Evolutionary conservation across 768 basidiomycete genomes (phyloP).

Genomic region (Mycena filopes): DNA sequence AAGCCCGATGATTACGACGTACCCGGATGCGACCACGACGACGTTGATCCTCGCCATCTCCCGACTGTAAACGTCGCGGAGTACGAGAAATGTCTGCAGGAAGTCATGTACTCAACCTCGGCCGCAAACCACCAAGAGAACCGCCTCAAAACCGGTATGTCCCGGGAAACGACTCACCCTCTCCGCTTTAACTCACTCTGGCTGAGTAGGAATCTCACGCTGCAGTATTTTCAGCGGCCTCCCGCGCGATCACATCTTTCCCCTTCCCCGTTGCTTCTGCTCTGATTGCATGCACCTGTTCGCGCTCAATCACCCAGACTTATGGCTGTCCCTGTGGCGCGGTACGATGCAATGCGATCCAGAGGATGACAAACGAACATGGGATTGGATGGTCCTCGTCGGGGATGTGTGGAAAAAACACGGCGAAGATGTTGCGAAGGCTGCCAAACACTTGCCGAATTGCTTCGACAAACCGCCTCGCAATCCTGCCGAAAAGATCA

Average conservation of each 20-base stretch:
- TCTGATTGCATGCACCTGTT: slow-evolving; percentile 47
- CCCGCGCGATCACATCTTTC: not conserved
- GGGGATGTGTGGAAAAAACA: slow-evolving; percentile 33
- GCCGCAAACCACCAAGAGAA: slow-evolving; percentile 41
- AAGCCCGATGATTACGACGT: slow-evolving; percentile 40
- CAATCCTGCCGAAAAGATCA: slow-evolving; percentile 37
- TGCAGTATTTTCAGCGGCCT: no score
- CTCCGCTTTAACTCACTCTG: slow-evolving; percentile 31
- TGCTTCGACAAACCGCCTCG: slow-evolving; percentile 37
- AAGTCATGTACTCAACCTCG: slow-evolving; percentile 46
- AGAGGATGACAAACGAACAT: slow-evolving; percentile 36
- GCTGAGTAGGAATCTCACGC: slow-evolving; percentile 15
- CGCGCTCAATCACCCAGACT: slow-evolving; percentile 37
- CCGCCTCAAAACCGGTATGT: slow-evolving; percentile 26
- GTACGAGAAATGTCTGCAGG: slow-evolving; percentile 36
- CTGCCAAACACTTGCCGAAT: not conserved
- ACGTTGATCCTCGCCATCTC: slow-evolving; percentile 43
- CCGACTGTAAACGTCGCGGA: slow-evolving; percentile 36
- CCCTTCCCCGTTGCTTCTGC: slow-evolving; percentile 28
- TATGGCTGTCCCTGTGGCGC: slow-evolving; percentile 32
- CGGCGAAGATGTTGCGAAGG: slow-evolving; percentile 24
- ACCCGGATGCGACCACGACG: slow-evolving; percentile 33
- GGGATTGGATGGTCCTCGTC: slow-evolving; percentile 44
- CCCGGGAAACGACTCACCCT: no score
- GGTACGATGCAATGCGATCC: slow-evolving; percentile 38